These are phyloP conservation scores for Heimioporus sp. DNA, from an alignment of 768 basidiomycete species.

Conservation along the genomic window DNA sequence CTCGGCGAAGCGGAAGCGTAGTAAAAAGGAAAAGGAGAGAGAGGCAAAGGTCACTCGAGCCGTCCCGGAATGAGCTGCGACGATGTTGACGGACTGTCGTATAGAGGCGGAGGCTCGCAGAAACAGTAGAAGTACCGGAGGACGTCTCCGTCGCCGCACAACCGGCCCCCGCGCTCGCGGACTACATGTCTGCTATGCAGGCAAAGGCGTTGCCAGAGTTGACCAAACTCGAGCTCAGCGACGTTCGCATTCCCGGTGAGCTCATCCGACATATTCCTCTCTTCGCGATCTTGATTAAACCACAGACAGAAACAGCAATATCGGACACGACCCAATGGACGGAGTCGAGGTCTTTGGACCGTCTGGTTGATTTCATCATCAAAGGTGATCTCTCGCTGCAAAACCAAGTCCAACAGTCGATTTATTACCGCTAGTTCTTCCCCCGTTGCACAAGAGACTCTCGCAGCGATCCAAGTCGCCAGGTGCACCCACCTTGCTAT, in stretches of 20 bases:
- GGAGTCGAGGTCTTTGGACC: constrained; percentile 66
- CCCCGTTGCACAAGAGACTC: constrained; percentile 65
- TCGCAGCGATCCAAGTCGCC: constrained; percentile 70
- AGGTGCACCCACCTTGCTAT: constrained; percentile 86
- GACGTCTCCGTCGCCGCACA: constrained; percentile 52
- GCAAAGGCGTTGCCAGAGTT: constrained; percentile 65
- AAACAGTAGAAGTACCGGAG: constrained; percentile 38
- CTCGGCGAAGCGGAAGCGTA: constrained; percentile 64
- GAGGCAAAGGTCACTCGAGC: constrained; percentile 57
- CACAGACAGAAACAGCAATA: constrained; percentile 66
- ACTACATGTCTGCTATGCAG: constrained; percentile 66
- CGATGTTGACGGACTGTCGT: constrained; percentile 4
- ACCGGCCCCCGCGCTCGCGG: constrained; percentile 53
- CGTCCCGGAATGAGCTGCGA: background rate
- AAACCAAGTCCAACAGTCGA: background rate
- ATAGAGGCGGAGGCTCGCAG: constrained; percentile 66
- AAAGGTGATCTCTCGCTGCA: constrained; percentile 45
- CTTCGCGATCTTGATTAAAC: constrained; percentile 45
- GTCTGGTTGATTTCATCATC: constrained; percentile 71
- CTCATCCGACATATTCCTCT: constrained; percentile 2
- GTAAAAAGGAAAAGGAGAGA: constrained; percentile 71
- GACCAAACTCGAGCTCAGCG: constrained; percentile 76
- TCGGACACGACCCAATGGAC: constrained; percentile 75
- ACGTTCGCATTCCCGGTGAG: constrained; percentile 76
- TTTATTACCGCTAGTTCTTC: constrained; percentile 47